Evolutionary conservation across 768 basidiomycete species (phyloP).

Genomic region (Xerocomus brunneocitrinus): DNA sequence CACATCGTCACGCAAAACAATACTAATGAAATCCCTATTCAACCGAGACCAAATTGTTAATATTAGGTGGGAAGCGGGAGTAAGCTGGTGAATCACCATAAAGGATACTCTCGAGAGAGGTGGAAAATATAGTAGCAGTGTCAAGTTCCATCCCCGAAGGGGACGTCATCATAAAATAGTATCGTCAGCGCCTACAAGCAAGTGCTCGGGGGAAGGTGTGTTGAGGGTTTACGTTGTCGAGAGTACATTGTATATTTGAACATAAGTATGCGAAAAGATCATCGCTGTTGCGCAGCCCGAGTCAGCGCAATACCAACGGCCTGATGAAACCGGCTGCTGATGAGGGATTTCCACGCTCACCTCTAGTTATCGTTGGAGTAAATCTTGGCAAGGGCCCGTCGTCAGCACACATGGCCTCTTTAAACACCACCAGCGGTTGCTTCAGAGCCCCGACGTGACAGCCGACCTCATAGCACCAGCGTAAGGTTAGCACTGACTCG

Average conservation of each 20-base stretch:
- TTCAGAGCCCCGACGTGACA: not conserved
- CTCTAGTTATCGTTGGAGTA: too few species aligned
- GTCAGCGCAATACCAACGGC: not conserved
- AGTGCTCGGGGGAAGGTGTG: not conserved
- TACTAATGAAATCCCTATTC: conserved; percentile 18
- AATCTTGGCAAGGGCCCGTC: not conserved
- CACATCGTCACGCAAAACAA: conserved; percentile 24
- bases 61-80: not conserved
- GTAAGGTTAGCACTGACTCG: not conserved
- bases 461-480: not conserved
- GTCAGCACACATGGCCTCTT: not conserved
- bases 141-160: conserved; percentile 8
- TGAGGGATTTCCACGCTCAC: too few species aligned
- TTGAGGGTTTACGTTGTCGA: not conserved
- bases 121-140: conserved; percentile 14
- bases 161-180: not conserved
- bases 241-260: not conserved
- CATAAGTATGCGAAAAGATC: not conserved
- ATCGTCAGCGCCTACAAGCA: not conserved
- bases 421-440: not conserved
- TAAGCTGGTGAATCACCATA: conserved; percentile 14
- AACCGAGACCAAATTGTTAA: conserved; percentile 1
- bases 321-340: too few species aligned
- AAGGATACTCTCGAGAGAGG: conserved; percentile 17
- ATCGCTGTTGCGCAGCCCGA: not conserved